Conservation (phyloP, 1,284 basidiomycete species). For the Boletus smithii region DNA sequence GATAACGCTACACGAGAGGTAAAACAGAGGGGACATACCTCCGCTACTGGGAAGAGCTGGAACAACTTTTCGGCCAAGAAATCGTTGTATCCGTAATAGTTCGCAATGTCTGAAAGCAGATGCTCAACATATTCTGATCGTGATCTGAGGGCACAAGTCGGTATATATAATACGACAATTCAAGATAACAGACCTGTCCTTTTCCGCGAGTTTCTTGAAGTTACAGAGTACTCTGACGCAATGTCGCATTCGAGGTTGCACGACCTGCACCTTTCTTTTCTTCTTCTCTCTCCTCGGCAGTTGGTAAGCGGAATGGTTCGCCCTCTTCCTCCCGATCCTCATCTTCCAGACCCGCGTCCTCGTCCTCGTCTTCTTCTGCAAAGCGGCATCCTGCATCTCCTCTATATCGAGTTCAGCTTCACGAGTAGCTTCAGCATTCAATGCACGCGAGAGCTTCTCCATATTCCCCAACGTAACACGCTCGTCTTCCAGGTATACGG, state of each 20-base stretch:
- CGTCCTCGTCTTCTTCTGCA: constrained; percentile 40
- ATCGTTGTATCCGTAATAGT: constrained; percentile 97
- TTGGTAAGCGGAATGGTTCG: constrained; percentile 75
- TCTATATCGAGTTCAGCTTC: constrained; percentile 68
- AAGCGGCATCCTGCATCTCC: constrained; percentile 57
- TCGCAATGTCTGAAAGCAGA: constrained; percentile 83
- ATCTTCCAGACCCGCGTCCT: too few species aligned
- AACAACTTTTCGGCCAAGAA: constrained; percentile 95
- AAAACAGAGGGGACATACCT: constrained; percentile 51
- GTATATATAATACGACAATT: constrained; percentile 12
- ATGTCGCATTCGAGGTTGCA: constrained; percentile 87
- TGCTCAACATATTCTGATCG: constrained; percentile 90
- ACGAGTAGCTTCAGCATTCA: constrained; percentile 61
- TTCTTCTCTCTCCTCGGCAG: constrained; percentile 76
- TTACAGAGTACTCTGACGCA: constrained; percentile 79
- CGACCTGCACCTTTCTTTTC: constrained; percentile 77
- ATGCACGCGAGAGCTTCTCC: constrained; percentile 68
- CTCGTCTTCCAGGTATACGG: constrained; percentile 57
- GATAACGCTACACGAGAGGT: not conserved
- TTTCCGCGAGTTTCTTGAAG: constrained; percentile 66
- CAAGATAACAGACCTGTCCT: constrained; percentile 60
- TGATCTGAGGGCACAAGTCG: constrained; percentile 47
- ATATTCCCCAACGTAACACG: constrained; percentile 72
- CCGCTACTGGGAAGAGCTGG: constrained; percentile 88
- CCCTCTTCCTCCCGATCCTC: too few species aligned